Conservation (phyloP, 345 rosid species). For the Turnera subulata region DNA sequence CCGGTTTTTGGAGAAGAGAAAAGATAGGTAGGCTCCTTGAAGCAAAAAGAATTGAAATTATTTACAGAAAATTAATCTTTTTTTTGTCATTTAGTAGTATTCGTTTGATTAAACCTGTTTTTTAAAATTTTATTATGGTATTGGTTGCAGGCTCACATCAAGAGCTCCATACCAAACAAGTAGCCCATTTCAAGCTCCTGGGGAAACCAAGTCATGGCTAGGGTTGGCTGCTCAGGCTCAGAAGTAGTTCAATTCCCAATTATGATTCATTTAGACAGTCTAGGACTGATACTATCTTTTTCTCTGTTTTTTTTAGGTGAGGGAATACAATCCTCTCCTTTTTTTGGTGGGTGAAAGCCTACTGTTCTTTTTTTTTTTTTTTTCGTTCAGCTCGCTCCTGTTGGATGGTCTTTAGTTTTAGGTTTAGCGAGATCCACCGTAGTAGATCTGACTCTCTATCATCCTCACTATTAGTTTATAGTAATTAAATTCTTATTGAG, state of each 20-base stretch:
- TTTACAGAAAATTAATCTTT: neutral
- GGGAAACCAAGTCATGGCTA: constrained; percentile 61
- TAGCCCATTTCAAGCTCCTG: constrained; percentile 40
- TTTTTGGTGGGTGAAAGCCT: constrained; percentile 17
- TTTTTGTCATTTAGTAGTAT: neutral
- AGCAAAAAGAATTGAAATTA: neutral
- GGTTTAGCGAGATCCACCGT: constrained; percentile 8
- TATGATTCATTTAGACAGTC: neutral
- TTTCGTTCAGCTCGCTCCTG: neutral
- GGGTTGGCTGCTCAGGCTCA: constrained; percentile 55
- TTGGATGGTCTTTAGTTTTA: constrained; percentile 9
- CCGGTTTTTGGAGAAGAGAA: constrained; percentile 88
- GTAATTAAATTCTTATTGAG: constrained; percentile 13
- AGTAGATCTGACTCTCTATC: constrained; percentile 21
- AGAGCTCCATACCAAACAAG: constrained; percentile 58
- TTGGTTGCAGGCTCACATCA: constrained; percentile 43
- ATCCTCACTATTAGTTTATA: constrained; percentile 21
- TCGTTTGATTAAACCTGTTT: constrained; percentile 4
- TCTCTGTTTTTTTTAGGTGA: neutral
- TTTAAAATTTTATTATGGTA: constrained; percentile 6
- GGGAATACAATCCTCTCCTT: neutral
- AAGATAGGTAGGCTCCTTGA: constrained; percentile 61
- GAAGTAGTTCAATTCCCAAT: constrained; percentile 9
- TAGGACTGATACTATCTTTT: neutral
- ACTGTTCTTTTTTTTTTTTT: too few species aligned